These are phyloP conservation scores for Amanita subjunquillea DNA, from an alignment of 768 basidiomycete species.

Conservation along the genomic window DNA sequence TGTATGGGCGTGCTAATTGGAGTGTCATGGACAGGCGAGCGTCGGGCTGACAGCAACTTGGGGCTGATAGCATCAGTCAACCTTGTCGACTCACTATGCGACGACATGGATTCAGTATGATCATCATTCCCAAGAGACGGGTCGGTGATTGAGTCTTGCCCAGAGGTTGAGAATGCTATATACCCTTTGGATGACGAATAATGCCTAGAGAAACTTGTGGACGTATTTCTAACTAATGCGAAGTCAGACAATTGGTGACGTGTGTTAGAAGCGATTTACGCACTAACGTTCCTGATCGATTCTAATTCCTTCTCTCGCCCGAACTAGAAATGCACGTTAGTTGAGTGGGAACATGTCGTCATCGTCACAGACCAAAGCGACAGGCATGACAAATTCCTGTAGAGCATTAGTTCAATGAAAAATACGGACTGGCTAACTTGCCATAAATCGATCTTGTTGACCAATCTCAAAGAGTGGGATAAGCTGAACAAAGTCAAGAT, in stretches of 20 bases:
- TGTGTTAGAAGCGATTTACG: constrained; percentile 15
- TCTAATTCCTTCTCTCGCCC: constrained; percentile 68
- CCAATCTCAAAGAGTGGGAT: constrained; percentile 64
- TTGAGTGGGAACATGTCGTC: background rate
- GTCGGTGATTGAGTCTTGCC: constrained; percentile 19
- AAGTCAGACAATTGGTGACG: background rate
- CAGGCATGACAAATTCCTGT: constrained; percentile 64
- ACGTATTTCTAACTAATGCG: constrained; percentile 31
- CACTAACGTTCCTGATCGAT: constrained; percentile 54
- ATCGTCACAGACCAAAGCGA: constrained; percentile 37
- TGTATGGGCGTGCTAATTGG: constrained; percentile 23
- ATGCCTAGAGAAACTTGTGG: constrained; percentile 52
- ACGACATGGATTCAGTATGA: constrained; percentile 30
- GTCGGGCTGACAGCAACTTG: constrained; percentile 11
- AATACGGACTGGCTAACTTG: constrained; percentile 17
- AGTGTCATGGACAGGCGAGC: constrained; percentile 14
- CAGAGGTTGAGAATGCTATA: constrained; percentile 23
- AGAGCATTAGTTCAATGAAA: background rate
- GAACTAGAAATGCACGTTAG: constrained; percentile 28
- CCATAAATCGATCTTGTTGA: constrained; percentile 53
- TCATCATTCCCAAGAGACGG: constrained; percentile 24
- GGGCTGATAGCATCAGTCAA: constrained; percentile 14
- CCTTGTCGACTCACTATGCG: constrained; percentile 29
- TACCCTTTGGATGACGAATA: constrained; percentile 33
- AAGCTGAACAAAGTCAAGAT: constrained; percentile 28